Conservation (phyloP, 345 rosid genomes). For the Salix koriyanagi region DNA sequence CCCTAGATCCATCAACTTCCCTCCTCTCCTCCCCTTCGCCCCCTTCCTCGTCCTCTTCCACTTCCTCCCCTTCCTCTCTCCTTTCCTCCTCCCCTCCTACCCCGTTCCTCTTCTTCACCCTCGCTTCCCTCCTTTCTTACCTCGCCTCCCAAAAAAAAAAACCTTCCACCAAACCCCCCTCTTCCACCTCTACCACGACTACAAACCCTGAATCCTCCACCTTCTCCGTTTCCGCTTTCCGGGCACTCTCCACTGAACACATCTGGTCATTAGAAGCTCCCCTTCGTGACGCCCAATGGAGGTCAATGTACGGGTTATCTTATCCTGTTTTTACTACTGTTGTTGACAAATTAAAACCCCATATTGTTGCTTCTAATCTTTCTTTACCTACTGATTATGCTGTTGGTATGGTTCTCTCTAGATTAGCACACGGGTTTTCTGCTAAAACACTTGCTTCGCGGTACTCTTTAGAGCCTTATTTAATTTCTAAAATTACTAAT, state of each 20-base stretch:
- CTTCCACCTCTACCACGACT: slow-evolving; percentile 17
- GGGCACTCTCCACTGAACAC: slow-evolving; percentile 84
- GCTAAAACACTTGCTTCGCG: slow-evolving; percentile 66
- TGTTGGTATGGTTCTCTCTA: slow-evolving; percentile 88
- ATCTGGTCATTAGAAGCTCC: slow-evolving; percentile 79
- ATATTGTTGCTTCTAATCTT: slow-evolving; percentile 79
- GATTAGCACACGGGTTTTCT: slow-evolving; percentile 75
- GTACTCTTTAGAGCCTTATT: slow-evolving; percentile 81
- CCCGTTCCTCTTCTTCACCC: slow-evolving; percentile 32
- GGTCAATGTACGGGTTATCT: slow-evolving; percentile 80
- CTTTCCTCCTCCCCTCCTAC: slow-evolving; percentile 32
- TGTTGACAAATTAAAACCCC: slow-evolving; percentile 84
- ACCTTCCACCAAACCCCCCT: slow-evolving; percentile 6
- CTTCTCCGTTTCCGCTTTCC: slow-evolving; percentile 80
- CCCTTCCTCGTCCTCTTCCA: slow-evolving; percentile 30
- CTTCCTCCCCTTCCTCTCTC: slow-evolving; percentile 28
- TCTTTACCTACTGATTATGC: slow-evolving; percentile 95
- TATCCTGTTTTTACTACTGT: slow-evolving; percentile 86
- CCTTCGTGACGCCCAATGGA: slow-evolving; percentile 87
- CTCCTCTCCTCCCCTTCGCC: slow-evolving; percentile 47
- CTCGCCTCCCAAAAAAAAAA: slow-evolving; percentile 26
- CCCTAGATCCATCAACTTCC: slow-evolving; percentile 66
- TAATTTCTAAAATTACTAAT: slow-evolving; percentile 86
- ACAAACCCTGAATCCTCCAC: slow-evolving; percentile 39
- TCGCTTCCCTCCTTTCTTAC: slow-evolving; percentile 41